Evolutionary conservation across 1,284 basidiomycete species (phyloP).

Genomic region (Ustilago vetiveriae): DNA sequence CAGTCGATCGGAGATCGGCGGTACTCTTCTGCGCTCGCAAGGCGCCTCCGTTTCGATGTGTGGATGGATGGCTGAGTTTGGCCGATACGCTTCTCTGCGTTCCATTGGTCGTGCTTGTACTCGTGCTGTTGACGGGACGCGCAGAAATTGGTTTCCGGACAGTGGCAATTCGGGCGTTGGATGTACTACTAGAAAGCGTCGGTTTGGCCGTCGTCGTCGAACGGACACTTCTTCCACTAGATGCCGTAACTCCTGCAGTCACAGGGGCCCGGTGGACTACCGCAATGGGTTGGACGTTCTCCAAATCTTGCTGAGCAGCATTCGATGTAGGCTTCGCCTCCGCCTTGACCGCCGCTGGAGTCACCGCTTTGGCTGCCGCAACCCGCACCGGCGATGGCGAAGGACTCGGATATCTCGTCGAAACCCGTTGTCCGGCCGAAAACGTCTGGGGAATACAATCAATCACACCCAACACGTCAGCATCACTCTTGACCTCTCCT

Average conservation of each 20-base stretch:
- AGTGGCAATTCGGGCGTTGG: background rate
- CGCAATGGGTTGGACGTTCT: slow-evolving; percentile 7
- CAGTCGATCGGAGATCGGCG: slow-evolving; percentile 6
- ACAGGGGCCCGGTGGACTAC: slow-evolving; percentile 24
- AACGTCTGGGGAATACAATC: slow-evolving; percentile 26
- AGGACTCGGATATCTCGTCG: background rate
- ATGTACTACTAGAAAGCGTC: background rate
- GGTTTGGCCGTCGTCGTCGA: slow-evolving; percentile 2
- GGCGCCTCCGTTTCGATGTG: no score
- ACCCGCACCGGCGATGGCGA: background rate
- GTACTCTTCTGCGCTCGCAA: slow-evolving; percentile 29
- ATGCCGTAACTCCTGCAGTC: background rate
- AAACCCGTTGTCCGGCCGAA: background rate
- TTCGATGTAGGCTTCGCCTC: background rate
- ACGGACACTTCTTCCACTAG: no score
- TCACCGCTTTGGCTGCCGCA: no score
- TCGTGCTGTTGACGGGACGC: background rate
- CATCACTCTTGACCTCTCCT: slow-evolving; percentile 6
- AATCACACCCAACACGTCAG: slow-evolving; percentile 37
- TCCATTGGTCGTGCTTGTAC: background rate
- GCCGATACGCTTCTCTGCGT: slow-evolving; percentile 16
- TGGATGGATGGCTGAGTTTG: no score
- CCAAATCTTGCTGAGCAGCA: background rate
- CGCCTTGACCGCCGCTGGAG: background rate
- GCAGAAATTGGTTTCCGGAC: slow-evolving; percentile 7